These are phyloP conservation scores for Chalaropsis ovoidea DNA, from an alignment of 2,329 filamentous ascomycete genomes.

Conservation along the genomic window DNA sequence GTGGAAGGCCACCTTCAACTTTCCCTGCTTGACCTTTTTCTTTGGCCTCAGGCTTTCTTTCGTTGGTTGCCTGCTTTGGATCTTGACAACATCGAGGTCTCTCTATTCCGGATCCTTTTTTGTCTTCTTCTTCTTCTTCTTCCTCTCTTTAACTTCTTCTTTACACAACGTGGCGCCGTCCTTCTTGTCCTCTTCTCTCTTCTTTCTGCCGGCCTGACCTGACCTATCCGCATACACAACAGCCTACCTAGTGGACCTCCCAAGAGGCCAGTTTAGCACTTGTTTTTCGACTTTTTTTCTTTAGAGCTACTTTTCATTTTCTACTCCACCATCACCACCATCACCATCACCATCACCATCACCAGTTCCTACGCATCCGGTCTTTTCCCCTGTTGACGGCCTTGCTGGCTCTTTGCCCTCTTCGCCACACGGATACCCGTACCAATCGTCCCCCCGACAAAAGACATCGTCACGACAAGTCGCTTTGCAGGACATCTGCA, in stretches of 20 bases:
- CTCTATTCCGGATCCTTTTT: not conserved
- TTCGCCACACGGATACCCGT: not conserved
- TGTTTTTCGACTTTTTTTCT: slow-evolving; percentile 17
- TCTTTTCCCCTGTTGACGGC: not conserved
- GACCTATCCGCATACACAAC: not conserved
- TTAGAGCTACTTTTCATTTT: not conserved
- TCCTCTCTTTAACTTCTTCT: slow-evolving; percentile 13
- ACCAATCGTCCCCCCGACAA: not conserved
- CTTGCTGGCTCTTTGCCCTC: not conserved
- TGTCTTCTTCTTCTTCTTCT: slow-evolving; percentile 12
- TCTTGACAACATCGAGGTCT: not conserved
- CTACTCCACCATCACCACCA: not conserved
- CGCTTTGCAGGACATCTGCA: slow-evolving; percentile 21
- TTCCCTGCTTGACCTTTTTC: not conserved
- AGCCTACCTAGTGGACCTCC: not conserved
- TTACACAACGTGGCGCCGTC: not conserved
- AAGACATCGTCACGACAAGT: not conserved
- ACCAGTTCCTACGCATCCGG: not conserved
- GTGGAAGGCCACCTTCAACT: slow-evolving; percentile 19
- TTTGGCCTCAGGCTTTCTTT: not conserved
- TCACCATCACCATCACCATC: not conserved
- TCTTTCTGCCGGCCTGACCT: not conserved
- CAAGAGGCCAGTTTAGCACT: slow-evolving; percentile 1
- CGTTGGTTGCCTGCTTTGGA: slow-evolving; percentile 11
- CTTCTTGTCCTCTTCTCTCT: not conserved